Evolutionary conservation across 805 yeast genomes (phyloP).

Genomic region (Candida nonsorbophila): DNA sequence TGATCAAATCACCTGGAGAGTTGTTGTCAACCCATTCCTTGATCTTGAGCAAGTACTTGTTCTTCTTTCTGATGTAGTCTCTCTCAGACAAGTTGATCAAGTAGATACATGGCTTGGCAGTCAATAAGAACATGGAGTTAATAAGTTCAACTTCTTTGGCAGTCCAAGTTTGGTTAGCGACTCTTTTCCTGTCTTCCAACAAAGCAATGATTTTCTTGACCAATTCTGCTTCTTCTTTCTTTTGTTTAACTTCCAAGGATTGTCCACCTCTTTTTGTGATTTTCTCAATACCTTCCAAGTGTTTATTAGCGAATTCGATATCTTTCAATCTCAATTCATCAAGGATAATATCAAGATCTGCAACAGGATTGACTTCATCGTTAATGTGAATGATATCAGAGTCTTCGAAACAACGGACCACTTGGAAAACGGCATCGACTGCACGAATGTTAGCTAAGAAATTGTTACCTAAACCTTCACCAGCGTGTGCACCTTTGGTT

Average conservation of each 20-base stretch:
- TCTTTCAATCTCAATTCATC: constrained; percentile 94
- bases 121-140: constrained; percentile 79
- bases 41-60: constrained; percentile 76
- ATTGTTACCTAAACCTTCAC: constrained; percentile 97
- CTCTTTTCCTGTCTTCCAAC: constrained; percentile 81
- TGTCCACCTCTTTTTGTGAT: constrained; percentile 85
- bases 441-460: constrained; percentile 95
- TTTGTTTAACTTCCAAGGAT: constrained; percentile 80
- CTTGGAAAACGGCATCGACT: constrained; percentile 96
- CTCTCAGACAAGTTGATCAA: constrained; percentile 84
- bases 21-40: constrained; percentile 84
- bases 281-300: constrained; percentile 71
- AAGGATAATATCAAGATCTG: constrained; percentile 87
- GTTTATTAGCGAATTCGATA: constrained; percentile 87
- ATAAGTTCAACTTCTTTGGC: constrained; percentile 87
- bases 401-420: constrained; percentile 95
- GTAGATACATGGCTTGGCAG: constrained; percentile 94
- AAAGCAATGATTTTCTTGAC: constrained; percentile 71
- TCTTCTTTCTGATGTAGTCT: constrained; percentile 83
- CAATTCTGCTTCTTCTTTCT: constrained; percentile 77
- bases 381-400: constrained; percentile 91
- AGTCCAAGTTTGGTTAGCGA: constrained; percentile 84
- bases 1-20: constrained; percentile 82
- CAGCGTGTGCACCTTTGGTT: constrained; percentile 93
- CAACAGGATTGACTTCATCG: constrained; percentile 86